Evolutionary conservation across 805 yeast genomes (phyloP).

Genomic region (Candida chauliodis): DNA sequence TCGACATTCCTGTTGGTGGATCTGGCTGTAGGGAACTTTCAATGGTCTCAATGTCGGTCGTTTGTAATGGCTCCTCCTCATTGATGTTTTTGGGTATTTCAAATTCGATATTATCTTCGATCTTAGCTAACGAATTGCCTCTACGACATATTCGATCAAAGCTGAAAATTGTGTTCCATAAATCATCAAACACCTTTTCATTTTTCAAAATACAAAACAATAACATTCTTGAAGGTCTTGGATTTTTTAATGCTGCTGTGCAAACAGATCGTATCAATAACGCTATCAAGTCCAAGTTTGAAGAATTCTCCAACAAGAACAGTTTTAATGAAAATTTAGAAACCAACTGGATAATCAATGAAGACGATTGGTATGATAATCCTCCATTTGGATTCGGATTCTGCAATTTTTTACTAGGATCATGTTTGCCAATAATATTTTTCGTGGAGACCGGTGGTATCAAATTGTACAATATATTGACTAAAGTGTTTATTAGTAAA

Average conservation of each 20-base stretch:
- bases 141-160: constrained; percentile 21
- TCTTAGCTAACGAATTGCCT: constrained; percentile 17
- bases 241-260: constrained; percentile 48
- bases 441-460: constrained; percentile 40
- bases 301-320: constrained; percentile 34
- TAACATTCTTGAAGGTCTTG: constrained; percentile 51
- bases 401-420: constrained; percentile 21
- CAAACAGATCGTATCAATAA: constrained; percentile 55
- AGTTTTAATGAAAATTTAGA: constrained; percentile 31
- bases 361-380: constrained; percentile 50
- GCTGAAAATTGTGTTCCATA: constrained; percentile 31
- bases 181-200: constrained; percentile 32
- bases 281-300: constrained; percentile 56
- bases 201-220: constrained; percentile 47
- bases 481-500: constrained; percentile 41
- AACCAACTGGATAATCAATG: constrained; percentile 42
- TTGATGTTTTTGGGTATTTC: constrained; percentile 2
- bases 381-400: constrained; percentile 38
- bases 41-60: constrained; percentile 19
- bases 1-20: constrained; percentile 60
- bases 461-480: constrained; percentile 61
- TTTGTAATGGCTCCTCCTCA: background rate
- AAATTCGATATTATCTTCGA: constrained; percentile 10
- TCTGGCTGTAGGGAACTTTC: constrained; percentile 45
- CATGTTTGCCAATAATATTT: constrained; percentile 12